Base-by-base conservation (phyloP, 2,329 filamentous ascomycete genomes). In the Aspergillus tubingensis region DNA sequence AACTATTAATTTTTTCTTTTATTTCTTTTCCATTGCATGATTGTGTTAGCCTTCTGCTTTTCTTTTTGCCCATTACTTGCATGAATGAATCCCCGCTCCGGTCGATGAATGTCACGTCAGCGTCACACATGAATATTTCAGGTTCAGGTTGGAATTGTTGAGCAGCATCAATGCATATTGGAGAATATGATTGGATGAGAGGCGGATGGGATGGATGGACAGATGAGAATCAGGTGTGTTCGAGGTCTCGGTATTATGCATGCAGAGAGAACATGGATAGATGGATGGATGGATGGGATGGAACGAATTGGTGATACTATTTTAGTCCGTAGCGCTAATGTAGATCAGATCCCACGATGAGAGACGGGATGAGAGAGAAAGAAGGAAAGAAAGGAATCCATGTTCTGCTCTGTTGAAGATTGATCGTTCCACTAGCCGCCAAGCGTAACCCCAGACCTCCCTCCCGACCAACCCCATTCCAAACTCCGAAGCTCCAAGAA, bases 81-180 rank as follows among this genome's bases (percentile, higher is more conserved):
- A 61, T 63, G 59, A 44, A 44, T 44, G 54, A 60, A 56, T 61
- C 53, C 53, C 53, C 53, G 53, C 53, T 55, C 53, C 43, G 53
- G 52, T 55, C 25, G 53, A 55, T 55, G 53, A 55, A 55, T 55
- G 53, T 55, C 53, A 55, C 53, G 53, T 55, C 53, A 55, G 53
- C 53, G 53, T 55, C 39, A 32, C 30, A 44, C 25, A 55, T 47
- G 53, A 44, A 23, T 36, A 39, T 55, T 55, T 54, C 52, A 47
- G 53, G 39, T 55, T 36, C 53, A 23, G 39, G 23, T 55, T 55
- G 53, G 39, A 17, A 59, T 54, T 62, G 39, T 61, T 61, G 43
- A 66, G 58, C 57, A 65, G 57, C 48, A 62, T 65, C 58, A n/a
- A 41, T 55, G 30, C 36, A 55, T 43, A 23, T 47, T 55, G 39